Evolutionary conservation across 1,284 basidiomycete genomes (phyloP).

Genomic region (Microbotryum intermedium): DNA sequence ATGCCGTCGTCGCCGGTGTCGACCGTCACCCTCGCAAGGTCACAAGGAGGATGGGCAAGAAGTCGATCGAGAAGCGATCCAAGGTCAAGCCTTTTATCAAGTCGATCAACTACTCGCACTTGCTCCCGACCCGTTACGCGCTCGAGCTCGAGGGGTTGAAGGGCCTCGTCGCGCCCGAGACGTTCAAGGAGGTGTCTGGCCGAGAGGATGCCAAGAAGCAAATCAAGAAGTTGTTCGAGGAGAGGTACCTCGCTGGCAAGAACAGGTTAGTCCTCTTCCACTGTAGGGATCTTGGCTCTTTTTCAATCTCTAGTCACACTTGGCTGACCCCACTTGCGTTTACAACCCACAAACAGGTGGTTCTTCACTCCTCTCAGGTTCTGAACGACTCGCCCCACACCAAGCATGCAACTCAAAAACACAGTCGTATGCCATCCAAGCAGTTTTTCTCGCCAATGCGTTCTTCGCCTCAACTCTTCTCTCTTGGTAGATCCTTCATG

Average conservation of each 20-base stretch:
- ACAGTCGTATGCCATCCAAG: no score
- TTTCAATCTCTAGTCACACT: background rate
- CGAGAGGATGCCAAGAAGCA: slow-evolving; percentile 89
- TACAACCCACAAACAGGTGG: slow-evolving; percentile 46
- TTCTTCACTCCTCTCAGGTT: slow-evolving; percentile 69
- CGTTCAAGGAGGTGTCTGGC: slow-evolving; percentile 89
- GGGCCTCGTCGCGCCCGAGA: slow-evolving; percentile 68
- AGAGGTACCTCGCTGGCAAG: slow-evolving; percentile 79
- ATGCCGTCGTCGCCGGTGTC: slow-evolving; percentile 90
- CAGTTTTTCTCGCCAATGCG: no score
- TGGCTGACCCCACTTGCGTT: no score
- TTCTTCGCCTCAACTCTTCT: no score
- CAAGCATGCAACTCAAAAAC: no score
- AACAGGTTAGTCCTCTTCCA: slow-evolving; percentile 51
- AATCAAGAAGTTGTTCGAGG: slow-evolving; percentile 90
- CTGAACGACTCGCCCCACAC: slow-evolving; percentile 8
- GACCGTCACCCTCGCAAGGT: slow-evolving; percentile 95
- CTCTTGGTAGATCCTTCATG: no score
- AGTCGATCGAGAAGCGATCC: slow-evolving; percentile 78
- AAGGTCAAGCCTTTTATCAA: slow-evolving; percentile 74
- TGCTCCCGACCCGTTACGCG: slow-evolving; percentile 94
- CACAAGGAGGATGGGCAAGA: slow-evolving; percentile 90
- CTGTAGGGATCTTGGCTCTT: background rate
- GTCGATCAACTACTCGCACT: slow-evolving; percentile 91
- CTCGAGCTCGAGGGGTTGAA: slow-evolving; percentile 89